Evolutionary conservation across 1,139 yeast genomes (phyloP), one percentile per base, ranked within the genome.

Genomic region (Blastobotrys serpentis): DNA sequence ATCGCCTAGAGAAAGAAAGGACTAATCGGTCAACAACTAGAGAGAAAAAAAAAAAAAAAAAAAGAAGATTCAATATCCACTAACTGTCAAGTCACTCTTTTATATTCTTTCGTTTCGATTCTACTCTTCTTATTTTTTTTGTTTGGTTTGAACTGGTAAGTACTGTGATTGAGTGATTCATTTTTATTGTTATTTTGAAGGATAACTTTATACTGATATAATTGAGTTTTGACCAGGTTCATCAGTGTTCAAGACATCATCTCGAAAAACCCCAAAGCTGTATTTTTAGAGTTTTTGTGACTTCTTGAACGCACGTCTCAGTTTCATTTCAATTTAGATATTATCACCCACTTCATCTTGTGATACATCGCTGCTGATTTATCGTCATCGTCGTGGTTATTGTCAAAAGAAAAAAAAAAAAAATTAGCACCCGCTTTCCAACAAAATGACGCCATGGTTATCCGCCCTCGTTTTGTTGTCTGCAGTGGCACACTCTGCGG

Each of bases 71-170:
- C 26, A 23, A 23, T 23, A 10, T 19, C 29, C 19, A 23, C 47
- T 42, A 44, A 44, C 47, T 44, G 43, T 38, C 38, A 11, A 44
- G 47, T 44, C 47, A 29, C 47, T 44, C 47, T 44, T 44, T 44
- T 44, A 19, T 19, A n/a, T 44, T 38, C 38, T 25, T 8, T 23
- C 39, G 22, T 33, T 29, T 30, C 21, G 14, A 11, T 11, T 16
- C n/a, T n/a, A n/a, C 23, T 16, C 26, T 14, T 5, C 10, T 33
- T 33, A n/a, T 33, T 6, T 33, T 33, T 33, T n/a, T n/a, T n/a
- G n/a, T n/a, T n/a, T n/a, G n/a, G n/a, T n/a, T n/a, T n/a, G n/a
- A n/a, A 6, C 17, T 13, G 18, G 38, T 14, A 17, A 14, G 38
- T 16, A 8, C 19, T 13, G 4, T 33, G 38, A 33, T 3, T 33